A percentile compares a stretch with the other conserved stretches of the same genome.
Evolutionary conservation across 1,139 yeast genomes (phyloP).

Genomic region (Yueomyces sp.): DNA sequence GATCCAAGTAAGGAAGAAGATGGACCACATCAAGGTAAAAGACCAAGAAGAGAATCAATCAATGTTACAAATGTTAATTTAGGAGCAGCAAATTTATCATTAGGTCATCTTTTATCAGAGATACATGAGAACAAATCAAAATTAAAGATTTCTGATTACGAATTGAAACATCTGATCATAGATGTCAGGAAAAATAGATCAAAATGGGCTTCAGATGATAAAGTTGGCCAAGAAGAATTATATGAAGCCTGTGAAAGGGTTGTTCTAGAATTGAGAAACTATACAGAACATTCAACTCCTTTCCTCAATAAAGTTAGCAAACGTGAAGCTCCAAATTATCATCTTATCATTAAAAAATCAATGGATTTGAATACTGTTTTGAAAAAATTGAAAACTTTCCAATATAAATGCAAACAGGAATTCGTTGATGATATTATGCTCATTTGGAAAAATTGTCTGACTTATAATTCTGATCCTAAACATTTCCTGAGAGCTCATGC

Average conservation of each 20-base stretch:
- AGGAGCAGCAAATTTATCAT: slow-evolving; percentile 73
- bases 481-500: slow-evolving; percentile 90
- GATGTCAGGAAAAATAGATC: slow-evolving; percentile 93
- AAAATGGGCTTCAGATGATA: slow-evolving; percentile 92
- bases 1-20: background rate
- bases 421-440: slow-evolving; percentile 89
- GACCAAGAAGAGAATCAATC: slow-evolving; percentile 14
- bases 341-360: slow-evolving; percentile 77
- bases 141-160: slow-evolving; percentile 68
- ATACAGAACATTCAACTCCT: slow-evolving; percentile 94
- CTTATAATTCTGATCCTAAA: slow-evolving; percentile 89
- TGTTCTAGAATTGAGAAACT: slow-evolving; percentile 75
- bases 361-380: slow-evolving; percentile 94
- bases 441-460: slow-evolving; percentile 89
- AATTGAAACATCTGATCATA: slow-evolving; percentile 70
- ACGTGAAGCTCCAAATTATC: slow-evolving; percentile 95
- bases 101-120: slow-evolving; percentile 66
- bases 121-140: slow-evolving; percentile 72
- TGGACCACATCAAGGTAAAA: slow-evolving; percentile 8
- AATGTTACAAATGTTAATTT: slow-evolving; percentile 33
- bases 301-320: slow-evolving; percentile 89
- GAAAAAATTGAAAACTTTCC: slow-evolving; percentile 73
- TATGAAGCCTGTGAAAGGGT: slow-evolving; percentile 97
- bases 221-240: slow-evolving; percentile 92
- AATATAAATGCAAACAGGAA: slow-evolving; percentile 71